A percentile compares a stretch with the other conserved stretches of the same genome.
Evolutionary conservation across 805 yeast genomes (phyloP).

Genomic region (Schwanniomyces yamadae): DNA sequence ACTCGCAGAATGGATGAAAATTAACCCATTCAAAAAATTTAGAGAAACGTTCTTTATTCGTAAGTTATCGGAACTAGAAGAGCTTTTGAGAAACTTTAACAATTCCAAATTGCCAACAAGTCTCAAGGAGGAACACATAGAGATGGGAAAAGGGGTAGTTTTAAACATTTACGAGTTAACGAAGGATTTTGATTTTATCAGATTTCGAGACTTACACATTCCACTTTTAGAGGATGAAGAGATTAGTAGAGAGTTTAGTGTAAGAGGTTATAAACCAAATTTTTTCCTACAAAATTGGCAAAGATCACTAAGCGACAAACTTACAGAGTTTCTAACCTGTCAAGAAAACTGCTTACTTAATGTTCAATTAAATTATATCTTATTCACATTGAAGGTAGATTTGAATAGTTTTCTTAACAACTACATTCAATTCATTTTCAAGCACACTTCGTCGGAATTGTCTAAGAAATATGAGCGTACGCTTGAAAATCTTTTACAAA

Average conservation of each 20-base stretch:
- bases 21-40: constrained; percentile 35
- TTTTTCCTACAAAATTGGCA: constrained; percentile 33
- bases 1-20: constrained; percentile 36
- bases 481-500: constrained; percentile 3
- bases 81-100: constrained; percentile 12
- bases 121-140: constrained; percentile 17
- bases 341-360: constrained; percentile 30
- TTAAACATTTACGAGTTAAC: constrained; percentile 20
- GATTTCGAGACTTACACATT: constrained; percentile 7
- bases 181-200: constrained; percentile 16
- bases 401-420: constrained; percentile 22
- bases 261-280: constrained; percentile 7
- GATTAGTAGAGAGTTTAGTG: constrained; percentile 7
- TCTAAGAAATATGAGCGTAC: constrained; percentile 6
- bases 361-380: constrained; percentile 36
- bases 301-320: constrained; percentile 20
- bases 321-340: constrained; percentile 24
- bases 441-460: constrained; percentile 3
- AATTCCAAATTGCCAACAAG: constrained; percentile 14
- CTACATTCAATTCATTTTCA: constrained; percentile 9
- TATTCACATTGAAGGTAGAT: constrained; percentile 35
- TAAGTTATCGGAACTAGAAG: constrained; percentile 16
- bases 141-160: constrained; percentile 19
- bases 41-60: constrained; percentile 17
- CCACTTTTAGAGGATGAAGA: constrained; percentile 11